Base-by-base conservation (phyloP, 2,329 filamentous ascomycete species). In the Acarospora socialis region DNA sequence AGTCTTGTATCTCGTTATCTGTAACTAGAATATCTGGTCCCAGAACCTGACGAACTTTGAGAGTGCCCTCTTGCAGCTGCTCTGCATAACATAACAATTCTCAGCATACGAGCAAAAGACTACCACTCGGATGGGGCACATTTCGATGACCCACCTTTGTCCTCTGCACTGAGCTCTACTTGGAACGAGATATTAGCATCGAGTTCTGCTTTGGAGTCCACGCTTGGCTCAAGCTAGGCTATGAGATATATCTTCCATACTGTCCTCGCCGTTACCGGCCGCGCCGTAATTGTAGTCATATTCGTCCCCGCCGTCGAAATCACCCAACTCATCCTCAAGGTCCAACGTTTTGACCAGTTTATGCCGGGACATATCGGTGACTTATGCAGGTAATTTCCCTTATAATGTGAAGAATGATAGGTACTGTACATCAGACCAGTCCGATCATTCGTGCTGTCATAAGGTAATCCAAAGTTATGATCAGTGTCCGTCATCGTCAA, bases 1-100 rank as follows among this genome's bases (percentile, higher is more conserved):
- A 71, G 39, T 95, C 87, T 52, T 92, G 74, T 40, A 94, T 87
- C 49, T 93, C 78, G 21, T 64, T 60, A 37, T 77, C 70, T 4
- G 69, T 65, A n/a, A 69, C 60, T 49, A 65, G 68, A 45, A 77
- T 65, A 39, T 70, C 73, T 41, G 58, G 58, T 5, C 73, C 77
- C n/a, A 93, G 61, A 6, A 68, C 66, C 39, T 64, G 63, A 36
- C 71, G 67, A 21, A 92, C 78, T 41, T 76, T 65, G 22, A 66
- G 61, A 1, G 77, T 82, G 30, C 75, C 77, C 22, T 69, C 55
- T 22, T 67, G 65, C 68, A 92, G 69, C 39, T 68, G 60, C 42
- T 66, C 63, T 49, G 55, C 51, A 38, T 61, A n/a, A n/a, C n/a
- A n/a, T n/a, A n/a, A n/a, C 59, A n/a, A n/a, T n/a, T n/a, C n/a